Evolutionary conservation across 2,329 filamentous ascomycete genomes (phyloP), one percentile per base, ranked within the genome.

Genomic region (Leptographium lundbergii): DNA sequence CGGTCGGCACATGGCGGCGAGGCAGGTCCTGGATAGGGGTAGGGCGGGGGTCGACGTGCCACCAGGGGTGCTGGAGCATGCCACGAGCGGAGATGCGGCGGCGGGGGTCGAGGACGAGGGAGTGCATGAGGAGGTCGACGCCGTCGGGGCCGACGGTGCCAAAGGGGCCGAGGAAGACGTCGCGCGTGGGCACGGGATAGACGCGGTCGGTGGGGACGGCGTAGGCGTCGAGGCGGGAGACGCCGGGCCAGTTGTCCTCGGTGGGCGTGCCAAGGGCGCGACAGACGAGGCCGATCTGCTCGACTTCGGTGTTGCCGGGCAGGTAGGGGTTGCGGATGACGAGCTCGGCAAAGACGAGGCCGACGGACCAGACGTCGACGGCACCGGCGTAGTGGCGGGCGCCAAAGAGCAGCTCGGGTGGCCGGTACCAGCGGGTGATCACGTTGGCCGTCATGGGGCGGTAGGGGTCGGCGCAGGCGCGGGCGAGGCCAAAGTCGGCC

Each of bases 381-480:
- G 87, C 88, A 27, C 91, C 91, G 51, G 85, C 86, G 75, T 99
- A 99, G 73, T 94, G 89, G 60, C 84, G 82, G 2, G 91, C 90
- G 60, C 91, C 91, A 69, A 92, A 96, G 63, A 97, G 84, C 25
- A 99, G 81, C 76, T 99, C 94, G 0, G 91, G 91, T 0, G 94
- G 91, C 1, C 92, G 82, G 75, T 97, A 99, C 91, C 94, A 99
- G 64, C 91, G 85, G 22, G 94, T 99, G 71, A 99, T 95, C 64
- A 96, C 92, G 68, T 94, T 91, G 68, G 86, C 85, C 1, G 92
- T 96, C 94, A 99, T 99, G 65, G 81, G 80, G 59, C 84, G 78
- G 67, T 91, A 89, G 0, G 94, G 92, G 70, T 99, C 94, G 9
- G 90, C 87, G 70, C 96, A 96, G 61, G 81, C 83, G 63, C 94